Evolutionary conservation across 2,329 filamentous ascomycete genomes (phyloP).

Genomic region (Chrysoporthe puriensis): DNA sequence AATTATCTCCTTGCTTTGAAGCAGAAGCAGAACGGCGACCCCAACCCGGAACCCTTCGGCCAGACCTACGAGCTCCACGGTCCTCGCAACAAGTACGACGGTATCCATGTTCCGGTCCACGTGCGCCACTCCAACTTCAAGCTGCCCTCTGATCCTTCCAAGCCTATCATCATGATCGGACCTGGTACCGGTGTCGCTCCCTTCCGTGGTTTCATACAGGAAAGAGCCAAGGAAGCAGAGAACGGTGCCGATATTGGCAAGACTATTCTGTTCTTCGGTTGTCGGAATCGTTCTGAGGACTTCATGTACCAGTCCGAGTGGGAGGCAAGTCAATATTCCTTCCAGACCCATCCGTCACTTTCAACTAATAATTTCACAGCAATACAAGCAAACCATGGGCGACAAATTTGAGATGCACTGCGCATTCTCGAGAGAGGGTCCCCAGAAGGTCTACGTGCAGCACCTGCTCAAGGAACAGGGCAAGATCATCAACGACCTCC

Average conservation of each 20-base stretch:
- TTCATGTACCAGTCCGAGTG: constrained; percentile 92
- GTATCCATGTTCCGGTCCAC: constrained; percentile 92
- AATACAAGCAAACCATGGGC: constrained; percentile 81
- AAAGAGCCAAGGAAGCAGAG: constrained; percentile 81
- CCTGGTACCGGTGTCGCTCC: constrained; percentile 96
- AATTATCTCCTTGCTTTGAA: constrained; percentile 96
- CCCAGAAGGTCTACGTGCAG: constrained; percentile 95
- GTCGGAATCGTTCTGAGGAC: constrained; percentile 84
- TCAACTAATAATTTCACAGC: constrained; percentile 51
- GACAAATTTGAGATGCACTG: constrained; percentile 90
- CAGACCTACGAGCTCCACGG: constrained; percentile 85
- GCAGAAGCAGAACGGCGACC: constrained; percentile 92
- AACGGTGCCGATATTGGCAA: constrained; percentile 82
- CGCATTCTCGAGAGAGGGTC: constrained; percentile 88
- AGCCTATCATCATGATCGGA: constrained; percentile 94
- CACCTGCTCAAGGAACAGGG: constrained; percentile 84
- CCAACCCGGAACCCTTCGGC: constrained; percentile 79
- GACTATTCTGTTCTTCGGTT: constrained; percentile 93
- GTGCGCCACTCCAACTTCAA: constrained; percentile 99
- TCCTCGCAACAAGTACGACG: constrained; percentile 95
- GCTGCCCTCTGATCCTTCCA: constrained; percentile 90
- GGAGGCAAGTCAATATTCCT: constrained; percentile 67
- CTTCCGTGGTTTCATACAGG: constrained; percentile 93
- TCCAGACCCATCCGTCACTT: constrained; percentile 6
- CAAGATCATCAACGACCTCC: constrained; percentile 82